Evolutionary conservation across 345 rosid species (phyloP), one percentile per base, ranked within the genome.

Genomic region (Citrus mangshanensis): DNA sequence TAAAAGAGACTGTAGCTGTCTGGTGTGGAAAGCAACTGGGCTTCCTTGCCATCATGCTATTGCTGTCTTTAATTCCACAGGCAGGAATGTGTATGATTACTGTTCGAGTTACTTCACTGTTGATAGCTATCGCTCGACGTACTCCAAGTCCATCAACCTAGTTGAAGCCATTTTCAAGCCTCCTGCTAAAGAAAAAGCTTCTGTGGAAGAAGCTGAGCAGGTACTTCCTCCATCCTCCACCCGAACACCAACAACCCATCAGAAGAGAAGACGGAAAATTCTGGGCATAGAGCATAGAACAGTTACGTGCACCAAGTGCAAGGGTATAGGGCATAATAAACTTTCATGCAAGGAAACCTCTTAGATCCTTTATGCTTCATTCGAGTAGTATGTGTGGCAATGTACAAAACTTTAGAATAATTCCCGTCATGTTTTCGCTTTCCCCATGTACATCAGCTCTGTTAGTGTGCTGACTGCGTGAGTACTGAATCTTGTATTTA

Each of bases 1-100:
- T 37, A 91, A 87, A 79, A 80, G 76, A 78, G 86, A 86, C 14
- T 95, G 98, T 79, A 95, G 90, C 73, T 95, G 98, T 84, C 82
- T 81, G 63, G 84, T 78, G 75, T 95, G 98, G 98, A 87, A 89
- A 78, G 75, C 87, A 66, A 89, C 87, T 0, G 94, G 97, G 28
- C 82, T 93, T 21, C 97, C 98, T 75, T 95, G 98, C 79, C 76
- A 87, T 84, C 98, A 95, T 77, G 98, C 92, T 13, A 85, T 94
- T 69, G 97, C 97, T 27, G 97, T 93, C 63, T 83, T 91, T 49
- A 91, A 85, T 84, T 81, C 86, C 84, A 86, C 87, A 28, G 83
- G 84, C 5, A 82, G 85, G 69, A 84, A 74, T 64, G 72, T 79
- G 1, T 93, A 93, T 77, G 95, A 93, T 75, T 91, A 89, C 76